Conservation (phyloP, 1,284 basidiomycete genomes). For the Paramarasmius palmivorus region DNA sequence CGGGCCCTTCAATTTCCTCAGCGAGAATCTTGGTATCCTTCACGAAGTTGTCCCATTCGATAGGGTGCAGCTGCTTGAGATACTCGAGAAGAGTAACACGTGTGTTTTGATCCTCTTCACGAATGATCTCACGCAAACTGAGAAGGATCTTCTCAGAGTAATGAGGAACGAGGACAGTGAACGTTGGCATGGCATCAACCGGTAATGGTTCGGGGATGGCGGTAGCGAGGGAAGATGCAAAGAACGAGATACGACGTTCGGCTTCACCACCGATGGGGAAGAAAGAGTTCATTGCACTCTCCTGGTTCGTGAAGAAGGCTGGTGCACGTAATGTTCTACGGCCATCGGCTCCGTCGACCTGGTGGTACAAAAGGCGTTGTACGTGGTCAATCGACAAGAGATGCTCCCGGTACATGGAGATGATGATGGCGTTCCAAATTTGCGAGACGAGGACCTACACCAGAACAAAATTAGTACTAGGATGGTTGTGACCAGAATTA, state of each 20-base stretch:
- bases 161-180: slow-evolving; percentile 94
- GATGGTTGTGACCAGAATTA: neutral
- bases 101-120: slow-evolving; percentile 95
- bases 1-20: slow-evolving; percentile 81
- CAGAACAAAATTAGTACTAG: neutral
- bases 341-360: slow-evolving; percentile 85
- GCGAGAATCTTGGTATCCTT: slow-evolving; percentile 99
- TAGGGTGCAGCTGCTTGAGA: slow-evolving; percentile 97
- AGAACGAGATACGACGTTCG: slow-evolving; percentile 95
- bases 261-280: slow-evolving; percentile 95
- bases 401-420: slow-evolving; percentile 98
- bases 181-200: slow-evolving; percentile 96
- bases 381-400: slow-evolving; percentile 94
- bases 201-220: slow-evolving; percentile 91
- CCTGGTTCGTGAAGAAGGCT: slow-evolving; percentile 93
- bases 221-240: slow-evolving; percentile 92
- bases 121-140: slow-evolving; percentile 93
- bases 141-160: slow-evolving; percentile 97
- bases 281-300: slow-evolving; percentile 79
- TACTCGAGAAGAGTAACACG: slow-evolving; percentile 95
- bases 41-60: slow-evolving; percentile 99
- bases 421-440: slow-evolving; percentile 97
- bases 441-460: slow-evolving; percentile 87
- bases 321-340: slow-evolving; percentile 90
- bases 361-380: slow-evolving; percentile 92